phyloP scores from a whole-genome alignment of 2,329 filamentous ascomycete genomes.

The Neobulgaria alba region DNA sequence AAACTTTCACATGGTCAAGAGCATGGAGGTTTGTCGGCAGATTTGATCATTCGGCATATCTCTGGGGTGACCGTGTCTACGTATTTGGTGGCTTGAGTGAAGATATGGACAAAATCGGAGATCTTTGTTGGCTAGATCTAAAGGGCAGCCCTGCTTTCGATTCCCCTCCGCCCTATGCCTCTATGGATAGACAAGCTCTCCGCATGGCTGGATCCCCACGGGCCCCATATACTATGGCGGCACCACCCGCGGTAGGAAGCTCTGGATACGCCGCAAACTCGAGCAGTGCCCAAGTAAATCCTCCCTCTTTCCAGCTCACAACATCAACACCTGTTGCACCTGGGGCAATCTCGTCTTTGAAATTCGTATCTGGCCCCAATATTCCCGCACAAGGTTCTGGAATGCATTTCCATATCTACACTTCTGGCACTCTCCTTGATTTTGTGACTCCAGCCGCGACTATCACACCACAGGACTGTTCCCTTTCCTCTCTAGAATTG shows the following conservation, averaged over 20 bases:
- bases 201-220: constrained; percentile 41
- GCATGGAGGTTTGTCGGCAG: constrained; percentile 92
- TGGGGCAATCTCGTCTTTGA: constrained; percentile 80
- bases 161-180: constrained; percentile 52
- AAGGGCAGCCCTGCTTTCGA: constrained; percentile 84
- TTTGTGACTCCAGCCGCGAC: constrained; percentile 89
- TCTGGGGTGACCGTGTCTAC: constrained; percentile 89
- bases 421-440: constrained; percentile 84
- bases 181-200: constrained; percentile 33
- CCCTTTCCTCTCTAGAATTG: constrained; percentile 80
- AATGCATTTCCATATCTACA: constrained; percentile 92
- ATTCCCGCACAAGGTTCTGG: constrained; percentile 84
- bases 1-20: constrained; percentile 95
- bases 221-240: constrained; percentile 41
- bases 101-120: constrained; percentile 93
- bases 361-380: constrained; percentile 79
- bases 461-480: constrained; percentile 79
- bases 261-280: constrained; percentile 62
- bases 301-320: constrained; percentile 57
- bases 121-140: constrained; percentile 95
- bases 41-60: constrained; percentile 91
- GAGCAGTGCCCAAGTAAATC: constrained; percentile 56
- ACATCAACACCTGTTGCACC: constrained; percentile 77
- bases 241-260: constrained; percentile 44
- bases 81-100: constrained; percentile 91